phyloP scores from a whole-genome alignment of 495 filamentous ascomycete species.

The Lasiosphaeris hirsuta region DNA sequence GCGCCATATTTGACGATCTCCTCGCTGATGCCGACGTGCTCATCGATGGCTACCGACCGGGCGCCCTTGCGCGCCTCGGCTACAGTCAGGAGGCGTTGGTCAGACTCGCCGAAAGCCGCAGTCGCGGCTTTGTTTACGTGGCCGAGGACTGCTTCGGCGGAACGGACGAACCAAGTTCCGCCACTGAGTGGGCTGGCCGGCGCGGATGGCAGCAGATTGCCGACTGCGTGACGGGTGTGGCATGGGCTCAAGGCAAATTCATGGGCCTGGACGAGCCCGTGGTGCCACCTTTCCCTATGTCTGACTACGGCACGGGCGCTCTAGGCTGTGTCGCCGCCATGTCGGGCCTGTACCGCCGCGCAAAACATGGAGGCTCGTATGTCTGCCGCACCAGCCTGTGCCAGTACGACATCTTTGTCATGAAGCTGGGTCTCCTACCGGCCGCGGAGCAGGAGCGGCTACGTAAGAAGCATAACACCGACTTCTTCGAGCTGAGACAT shows the following conservation, averaged over 20 bases:
- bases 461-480: conserved; percentile 48
- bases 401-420: conserved; percentile 68
- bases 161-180: conserved; percentile 9
- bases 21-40: conserved; percentile 57
- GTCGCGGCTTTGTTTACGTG: conserved; percentile 65
- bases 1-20: conserved; percentile 55
- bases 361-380: conserved; percentile 61
- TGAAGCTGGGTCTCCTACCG: conserved; percentile 59
- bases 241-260: conserved; percentile 70
- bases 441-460: conserved; percentile 55
- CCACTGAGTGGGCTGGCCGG: conserved; percentile 43
- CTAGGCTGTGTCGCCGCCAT: conserved; percentile 65
- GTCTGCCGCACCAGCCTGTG: conserved; percentile 54
- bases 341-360: conserved; percentile 59
- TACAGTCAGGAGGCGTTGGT: conserved; percentile 55
- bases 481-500: conserved; percentile 65
- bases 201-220: conserved; percentile 61
- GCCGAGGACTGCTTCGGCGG: conserved; percentile 71
- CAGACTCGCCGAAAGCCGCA: conserved; percentile 46
- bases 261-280: conserved; percentile 69
- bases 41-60: conserved; percentile 68
- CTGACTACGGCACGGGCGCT: conserved; percentile 71
- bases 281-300: conserved; percentile 79
- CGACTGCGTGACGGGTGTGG: conserved; percentile 56
- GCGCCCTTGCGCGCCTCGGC: conserved; percentile 61